phyloP scores from a whole-genome alignment of 129 eudicot genomes.

The Kitagawia praeruptora region DNA sequence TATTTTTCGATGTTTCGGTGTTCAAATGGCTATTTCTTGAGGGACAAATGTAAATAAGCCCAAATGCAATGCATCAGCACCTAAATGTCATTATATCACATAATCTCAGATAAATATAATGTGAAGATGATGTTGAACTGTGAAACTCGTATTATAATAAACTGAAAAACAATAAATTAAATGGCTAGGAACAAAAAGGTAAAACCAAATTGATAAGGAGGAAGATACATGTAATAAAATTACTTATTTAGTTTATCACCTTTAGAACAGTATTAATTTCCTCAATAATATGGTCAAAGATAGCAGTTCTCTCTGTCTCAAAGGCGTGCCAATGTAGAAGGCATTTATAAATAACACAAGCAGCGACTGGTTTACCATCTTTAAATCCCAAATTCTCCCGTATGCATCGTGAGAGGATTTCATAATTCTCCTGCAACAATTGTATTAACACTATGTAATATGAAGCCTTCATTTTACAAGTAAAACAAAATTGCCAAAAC shows the following conservation, averaged over 20 bases:
- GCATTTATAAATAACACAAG: constrained; percentile 84
- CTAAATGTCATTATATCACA: neutral
- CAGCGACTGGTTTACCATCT: constrained; percentile 94
- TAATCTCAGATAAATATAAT: too few species aligned
- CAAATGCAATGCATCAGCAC: neutral
- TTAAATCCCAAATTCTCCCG: constrained; percentile 79
- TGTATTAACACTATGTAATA: neutral
- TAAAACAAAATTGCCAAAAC: neutral
- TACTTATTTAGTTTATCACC: constrained; percentile 25
- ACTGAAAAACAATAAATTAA: neutral
- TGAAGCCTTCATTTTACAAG: constrained; percentile 1
- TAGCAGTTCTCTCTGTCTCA: constrained; percentile 94
- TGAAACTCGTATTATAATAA: neutral
- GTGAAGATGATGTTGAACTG: too few species aligned
- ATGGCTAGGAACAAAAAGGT: neutral
- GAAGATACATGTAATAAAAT: neutral
- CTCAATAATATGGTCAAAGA: constrained; percentile 85
- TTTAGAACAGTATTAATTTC: constrained; percentile 69
- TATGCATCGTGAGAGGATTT: constrained; percentile 71
- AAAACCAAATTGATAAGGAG: neutral
- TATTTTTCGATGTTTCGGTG: neutral
- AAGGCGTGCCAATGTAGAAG: constrained; percentile 95
- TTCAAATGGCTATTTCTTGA: neutral
- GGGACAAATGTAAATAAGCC: too few species aligned
- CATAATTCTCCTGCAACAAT: constrained; percentile 60